These are phyloP conservation scores for Nigrograna mackinnonii DNA, from an alignment of 2,329 filamentous ascomycete species.

Conservation along the genomic window DNA sequence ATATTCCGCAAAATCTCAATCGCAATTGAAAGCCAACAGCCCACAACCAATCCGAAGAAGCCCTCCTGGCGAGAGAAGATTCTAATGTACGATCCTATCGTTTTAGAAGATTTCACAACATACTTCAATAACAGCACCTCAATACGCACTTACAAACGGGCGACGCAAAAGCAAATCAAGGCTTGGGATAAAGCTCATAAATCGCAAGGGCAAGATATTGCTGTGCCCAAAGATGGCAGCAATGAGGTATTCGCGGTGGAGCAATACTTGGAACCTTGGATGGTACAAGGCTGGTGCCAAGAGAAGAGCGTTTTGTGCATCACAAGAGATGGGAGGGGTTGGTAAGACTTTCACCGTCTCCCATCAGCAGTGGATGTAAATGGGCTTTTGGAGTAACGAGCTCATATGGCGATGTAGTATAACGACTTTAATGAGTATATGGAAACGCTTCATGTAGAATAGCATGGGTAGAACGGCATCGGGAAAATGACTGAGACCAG, in stretches of 20 bases:
- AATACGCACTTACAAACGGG: conserved; percentile 24
- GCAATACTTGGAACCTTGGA: conserved; percentile 42
- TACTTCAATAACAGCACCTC: conserved; percentile 70
- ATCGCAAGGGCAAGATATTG: conserved; percentile 10
- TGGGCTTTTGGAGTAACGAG: no score
- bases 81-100: conserved; percentile 86
- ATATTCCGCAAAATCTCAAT: conserved; percentile 54
- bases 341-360: no score
- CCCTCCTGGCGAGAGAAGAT: conserved; percentile 91
- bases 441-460: no score
- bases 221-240: conserved; percentile 12
- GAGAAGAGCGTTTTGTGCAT: conserved; percentile 83
- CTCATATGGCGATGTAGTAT: no score
- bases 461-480: no score
- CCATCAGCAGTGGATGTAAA: no score
- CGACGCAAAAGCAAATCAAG: conserved; percentile 33
- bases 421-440: no score
- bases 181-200: conserved; percentile 28
- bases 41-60: conserved; percentile 39
- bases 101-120: conserved; percentile 79
- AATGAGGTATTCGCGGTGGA: conserved; percentile 23
- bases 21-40: conserved; percentile 50
- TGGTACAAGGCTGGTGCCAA: conserved; percentile 90
- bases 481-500: no score
- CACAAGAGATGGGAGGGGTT: conserved; percentile 60